Base-by-base conservation (phyloP, 257 asterid species). In the Penstemon eatonii region DNA sequence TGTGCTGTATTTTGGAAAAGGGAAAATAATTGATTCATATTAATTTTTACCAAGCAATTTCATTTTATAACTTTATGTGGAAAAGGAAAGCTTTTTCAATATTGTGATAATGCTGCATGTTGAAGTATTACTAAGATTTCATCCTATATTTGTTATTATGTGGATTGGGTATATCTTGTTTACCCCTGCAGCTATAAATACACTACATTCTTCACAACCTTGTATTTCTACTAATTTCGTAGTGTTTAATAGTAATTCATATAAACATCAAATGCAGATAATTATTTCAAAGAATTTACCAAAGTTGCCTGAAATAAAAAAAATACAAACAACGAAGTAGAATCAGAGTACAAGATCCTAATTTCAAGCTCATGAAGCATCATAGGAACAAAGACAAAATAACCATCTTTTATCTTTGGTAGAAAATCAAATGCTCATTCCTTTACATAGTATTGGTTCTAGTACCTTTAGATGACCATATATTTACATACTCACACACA, bases 381-480 rank as follows among this genome's bases (percentile, higher is more conserved):
- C 18, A 15, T 15, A 15, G 18, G 18, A 15, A 15, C 18, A 15
- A 15, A 15, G 18, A 15, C 18, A 15, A 15, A 15, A 15, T 15
- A 15, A 25, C 33, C 33, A 25, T 25, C 33, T 25, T 7, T 49
- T 53, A 11, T 59, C 40, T 37, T 49, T 37, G 46, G 45, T 9
- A 64, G 13, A 63, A 40, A 4, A 45, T 45, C 4, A 36, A 3
- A 5, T 25, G n/a, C 53, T 6, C 40, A 13, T n/a, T 40, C 44
- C n/a, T 67, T 43, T 5, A 49, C 39, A 18, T 52, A 40, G 33
- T 10, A 56, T 54, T 38, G 38, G 63, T 15, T 46, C 39, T 72
- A 52, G 41, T 44, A 38, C 15, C 36, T 45, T n/a, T 47, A 39
- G 47, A 52, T 43, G 2, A 46, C 8, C 9, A 33, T 60, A 15